phyloP scores from a whole-genome alignment of 2,329 filamentous ascomycete genomes.

The Fusarium azukiicola region DNA sequence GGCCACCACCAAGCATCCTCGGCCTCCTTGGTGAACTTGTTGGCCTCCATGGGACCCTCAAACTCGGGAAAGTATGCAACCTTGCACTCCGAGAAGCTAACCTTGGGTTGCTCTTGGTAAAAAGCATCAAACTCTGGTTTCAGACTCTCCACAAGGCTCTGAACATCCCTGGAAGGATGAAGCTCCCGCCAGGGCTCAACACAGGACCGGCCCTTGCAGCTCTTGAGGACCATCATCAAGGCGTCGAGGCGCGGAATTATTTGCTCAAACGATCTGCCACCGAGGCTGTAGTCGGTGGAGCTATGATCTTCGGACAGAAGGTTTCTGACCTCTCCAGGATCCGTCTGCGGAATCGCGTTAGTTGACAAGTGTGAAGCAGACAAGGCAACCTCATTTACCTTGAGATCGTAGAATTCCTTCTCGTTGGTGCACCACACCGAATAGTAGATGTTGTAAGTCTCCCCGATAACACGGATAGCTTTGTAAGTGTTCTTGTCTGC shows the following conservation, averaged over 20 bases:
- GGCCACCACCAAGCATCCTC: conserved; percentile 3
- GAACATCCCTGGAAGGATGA: neutral
- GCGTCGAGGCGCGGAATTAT: neutral
- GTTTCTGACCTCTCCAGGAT: conserved; percentile 7
- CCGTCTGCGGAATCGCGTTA: neutral
- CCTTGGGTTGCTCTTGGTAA: neutral
- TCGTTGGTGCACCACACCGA: neutral
- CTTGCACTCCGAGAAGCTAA: neutral
- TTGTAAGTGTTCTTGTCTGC: neutral
- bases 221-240: conserved; percentile 14
- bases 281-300: neutral
- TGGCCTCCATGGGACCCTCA: neutral
- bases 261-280: neutral
- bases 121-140: neutral
- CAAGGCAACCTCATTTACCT: neutral
- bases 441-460: neutral
- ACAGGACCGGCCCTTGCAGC: neutral
- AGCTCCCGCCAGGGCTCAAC: conserved; percentile 13
- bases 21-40: neutral
- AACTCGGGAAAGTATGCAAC: neutral
- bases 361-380: neutral
- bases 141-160: neutral
- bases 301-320: neutral
- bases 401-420: conserved; percentile 4
- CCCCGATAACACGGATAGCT: neutral